phyloP scores from a whole-genome alignment of 2,329 filamentous ascomycete species.

The Fusarium camptoceras region DNA sequence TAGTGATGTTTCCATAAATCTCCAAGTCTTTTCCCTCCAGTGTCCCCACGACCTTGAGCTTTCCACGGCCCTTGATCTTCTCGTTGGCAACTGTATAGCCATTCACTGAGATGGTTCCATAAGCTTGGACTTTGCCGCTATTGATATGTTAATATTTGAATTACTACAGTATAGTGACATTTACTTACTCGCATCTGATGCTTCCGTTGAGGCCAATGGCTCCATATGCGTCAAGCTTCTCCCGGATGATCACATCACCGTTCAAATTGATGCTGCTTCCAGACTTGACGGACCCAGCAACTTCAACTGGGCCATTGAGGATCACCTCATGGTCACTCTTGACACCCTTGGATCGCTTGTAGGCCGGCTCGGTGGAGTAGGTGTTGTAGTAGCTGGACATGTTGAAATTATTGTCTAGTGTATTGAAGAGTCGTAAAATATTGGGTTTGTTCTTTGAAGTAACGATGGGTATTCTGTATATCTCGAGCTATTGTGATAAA shows the following conservation, averaged over 20 bases:
- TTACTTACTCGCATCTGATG: conserved; percentile 57
- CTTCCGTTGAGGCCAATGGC: conserved; percentile 57
- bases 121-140: conserved; percentile 60
- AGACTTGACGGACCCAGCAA: conserved; percentile 60
- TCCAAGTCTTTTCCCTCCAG: conserved; percentile 59
- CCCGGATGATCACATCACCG: conserved; percentile 58
- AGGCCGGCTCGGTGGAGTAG: conserved; percentile 36
- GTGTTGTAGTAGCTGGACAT: conserved; percentile 47
- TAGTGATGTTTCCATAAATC: conserved; percentile 60
- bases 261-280: conserved; percentile 58
- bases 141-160: not conserved
- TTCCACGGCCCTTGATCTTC: conserved; percentile 61
- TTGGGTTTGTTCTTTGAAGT: not conserved
- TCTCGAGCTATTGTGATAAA: not conserved
- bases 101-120: conserved; percentile 58
- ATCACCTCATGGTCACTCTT: conserved; percentile 56
- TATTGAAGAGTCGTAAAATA: not conserved
- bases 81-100: conserved; percentile 55
- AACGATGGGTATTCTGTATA: not conserved
- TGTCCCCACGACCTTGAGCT: conserved; percentile 58
- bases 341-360: conserved; percentile 54
- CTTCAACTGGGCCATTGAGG: conserved; percentile 59
- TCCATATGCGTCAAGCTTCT: conserved; percentile 61
- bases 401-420: conserved; percentile 4
- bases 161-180: fast-evolving